These are phyloP conservation scores for Taiwanofungus camphoratus DNA, from an alignment of 1,284 basidiomycete genomes.

Conservation along the genomic window DNA sequence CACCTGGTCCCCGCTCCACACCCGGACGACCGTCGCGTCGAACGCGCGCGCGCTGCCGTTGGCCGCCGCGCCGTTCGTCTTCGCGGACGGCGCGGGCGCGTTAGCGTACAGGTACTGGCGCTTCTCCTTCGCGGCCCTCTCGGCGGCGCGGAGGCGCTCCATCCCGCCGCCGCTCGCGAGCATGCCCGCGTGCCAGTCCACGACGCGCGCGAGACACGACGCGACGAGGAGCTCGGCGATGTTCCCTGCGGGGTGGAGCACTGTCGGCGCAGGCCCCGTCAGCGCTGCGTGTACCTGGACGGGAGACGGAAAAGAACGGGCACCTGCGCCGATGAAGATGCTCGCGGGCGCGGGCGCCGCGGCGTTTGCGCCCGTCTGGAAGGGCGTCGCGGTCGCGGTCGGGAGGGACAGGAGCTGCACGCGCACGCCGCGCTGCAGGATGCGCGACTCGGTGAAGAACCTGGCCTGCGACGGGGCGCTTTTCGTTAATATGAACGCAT, in stretches of 20 bases:
- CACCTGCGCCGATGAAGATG: constrained; percentile 86
- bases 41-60: constrained; percentile 53
- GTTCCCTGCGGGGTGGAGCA: constrained; percentile 90
- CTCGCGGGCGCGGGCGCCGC: constrained; percentile 63
- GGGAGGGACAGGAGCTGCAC: constrained; percentile 88
- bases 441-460: constrained; percentile 90
- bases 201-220: constrained; percentile 84
- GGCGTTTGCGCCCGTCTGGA: constrained; percentile 61
- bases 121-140: constrained; percentile 83
- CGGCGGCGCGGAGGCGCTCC: constrained; percentile 82
- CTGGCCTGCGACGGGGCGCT: constrained; percentile 59
- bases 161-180: constrained; percentile 76
- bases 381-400: constrained; percentile 73
- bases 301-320: constrained; percentile 21
- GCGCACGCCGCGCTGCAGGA: constrained; percentile 86
- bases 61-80: constrained; percentile 38
- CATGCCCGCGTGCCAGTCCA: constrained; percentile 98
- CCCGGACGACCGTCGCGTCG: constrained; percentile 79
- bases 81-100: constrained; percentile 34
- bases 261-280: constrained; percentile 28
- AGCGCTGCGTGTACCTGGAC: constrained; percentile 1
- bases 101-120: constrained; percentile 76
- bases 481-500: constrained; percentile 11
- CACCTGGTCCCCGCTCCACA: constrained; percentile 93
- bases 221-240: constrained; percentile 87